Evolutionary conservation across 495 filamentous ascomycete species (phyloP).

Genomic region (Lasiosphaeria miniovina): DNA sequence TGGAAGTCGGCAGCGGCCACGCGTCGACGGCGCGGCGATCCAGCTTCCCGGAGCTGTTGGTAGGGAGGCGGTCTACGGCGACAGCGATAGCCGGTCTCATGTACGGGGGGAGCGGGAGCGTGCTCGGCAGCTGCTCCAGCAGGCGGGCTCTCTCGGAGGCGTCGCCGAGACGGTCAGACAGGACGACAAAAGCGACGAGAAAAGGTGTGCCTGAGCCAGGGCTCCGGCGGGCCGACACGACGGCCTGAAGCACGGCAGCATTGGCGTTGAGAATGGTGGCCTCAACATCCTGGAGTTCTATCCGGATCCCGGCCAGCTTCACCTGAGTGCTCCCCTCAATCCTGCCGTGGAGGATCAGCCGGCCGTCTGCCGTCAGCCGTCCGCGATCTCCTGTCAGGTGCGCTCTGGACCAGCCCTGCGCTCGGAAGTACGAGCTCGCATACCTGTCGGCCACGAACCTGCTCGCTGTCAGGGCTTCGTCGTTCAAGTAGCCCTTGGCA

Average conservation of each 20-base stretch:
- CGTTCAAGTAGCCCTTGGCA: slow-evolving; percentile 34
- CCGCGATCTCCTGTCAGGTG: slow-evolving; percentile 45
- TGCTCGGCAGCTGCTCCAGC: slow-evolving; percentile 7
- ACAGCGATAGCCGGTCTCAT: slow-evolving; percentile 45
- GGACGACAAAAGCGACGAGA: slow-evolving; percentile 38
- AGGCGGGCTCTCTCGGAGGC: background rate
- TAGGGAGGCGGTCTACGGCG: slow-evolving; percentile 38
- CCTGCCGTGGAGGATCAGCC: slow-evolving; percentile 37
- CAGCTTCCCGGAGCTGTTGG: slow-evolving; percentile 41
- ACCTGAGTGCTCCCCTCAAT: slow-evolving; percentile 48
- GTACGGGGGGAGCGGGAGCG: slow-evolving; percentile 43
- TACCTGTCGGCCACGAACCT: slow-evolving; percentile 37
- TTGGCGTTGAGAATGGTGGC: slow-evolving; percentile 25
- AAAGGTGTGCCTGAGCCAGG: slow-evolving; percentile 15
- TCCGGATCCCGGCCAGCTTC: slow-evolving; percentile 52
- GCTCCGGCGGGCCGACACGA: slow-evolving; percentile 31
- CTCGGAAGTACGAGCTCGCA: background rate
- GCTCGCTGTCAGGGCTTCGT: slow-evolving; percentile 11
- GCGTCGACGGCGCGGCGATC: slow-evolving; percentile 36
- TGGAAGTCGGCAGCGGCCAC: slow-evolving; percentile 29
- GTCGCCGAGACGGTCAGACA: background rate
- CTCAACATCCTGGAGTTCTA: slow-evolving; percentile 53
- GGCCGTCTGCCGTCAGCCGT: slow-evolving; percentile 34
- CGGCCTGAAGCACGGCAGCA: slow-evolving; percentile 29
- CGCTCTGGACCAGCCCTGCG: slow-evolving; percentile 33